A percentile compares a stretch with the other conserved stretches of the same genome.
phyloP scores from a whole-genome alignment of 179 eudicot species.

The Heliamphora pulchella region DNA sequence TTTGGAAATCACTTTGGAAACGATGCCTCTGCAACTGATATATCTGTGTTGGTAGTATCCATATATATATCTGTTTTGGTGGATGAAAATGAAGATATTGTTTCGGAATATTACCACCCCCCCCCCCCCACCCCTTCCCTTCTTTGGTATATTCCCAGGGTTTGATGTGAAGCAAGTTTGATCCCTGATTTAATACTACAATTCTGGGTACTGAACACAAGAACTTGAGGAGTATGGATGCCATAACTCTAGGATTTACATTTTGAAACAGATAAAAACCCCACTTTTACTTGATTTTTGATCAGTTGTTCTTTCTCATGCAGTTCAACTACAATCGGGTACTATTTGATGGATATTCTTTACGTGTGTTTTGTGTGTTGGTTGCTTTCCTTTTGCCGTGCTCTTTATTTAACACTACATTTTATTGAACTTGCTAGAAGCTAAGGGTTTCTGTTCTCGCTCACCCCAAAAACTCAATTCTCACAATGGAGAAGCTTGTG shows the following conservation, averaged over 20 bases:
- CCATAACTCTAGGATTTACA: not conserved
- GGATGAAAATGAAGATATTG: not conserved
- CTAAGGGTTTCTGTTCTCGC: not conserved
- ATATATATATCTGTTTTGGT: not conserved
- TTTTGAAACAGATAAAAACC: not conserved
- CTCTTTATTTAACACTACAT: not conserved
- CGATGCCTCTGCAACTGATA: not conserved
- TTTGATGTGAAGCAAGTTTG: not conserved
- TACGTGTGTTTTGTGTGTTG: no score
- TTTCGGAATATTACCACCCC: no score
- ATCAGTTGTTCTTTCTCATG: not conserved
- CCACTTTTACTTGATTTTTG: not conserved
- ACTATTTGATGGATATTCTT: not conserved
- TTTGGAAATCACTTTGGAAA: not conserved
- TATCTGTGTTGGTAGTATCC: not conserved
- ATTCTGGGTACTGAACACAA: not conserved
- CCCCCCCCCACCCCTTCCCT: no score
- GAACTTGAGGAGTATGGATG: not conserved
- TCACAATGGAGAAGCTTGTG: not conserved
- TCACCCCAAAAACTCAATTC: not conserved
- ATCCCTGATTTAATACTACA: not conserved
- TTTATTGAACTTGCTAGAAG: not conserved
- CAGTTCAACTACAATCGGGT: not conserved
- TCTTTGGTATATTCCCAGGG: not conserved
- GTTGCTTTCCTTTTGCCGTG: not conserved